Base-by-base conservation (phyloP, 371 early-diverging fungal species). In the Chytridium lagenaria region DNA sequence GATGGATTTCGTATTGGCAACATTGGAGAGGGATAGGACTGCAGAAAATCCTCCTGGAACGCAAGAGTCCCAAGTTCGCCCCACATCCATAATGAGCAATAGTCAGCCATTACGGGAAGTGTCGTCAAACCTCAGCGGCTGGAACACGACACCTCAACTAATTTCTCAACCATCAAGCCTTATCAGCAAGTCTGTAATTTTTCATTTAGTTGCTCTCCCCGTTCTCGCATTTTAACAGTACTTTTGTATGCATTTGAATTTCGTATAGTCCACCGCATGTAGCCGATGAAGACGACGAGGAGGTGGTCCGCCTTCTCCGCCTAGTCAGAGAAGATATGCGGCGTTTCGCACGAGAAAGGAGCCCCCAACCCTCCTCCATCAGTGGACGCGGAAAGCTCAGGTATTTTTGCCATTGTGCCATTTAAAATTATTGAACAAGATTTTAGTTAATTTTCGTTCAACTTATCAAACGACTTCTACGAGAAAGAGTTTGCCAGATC, bases 1-100 rank as follows among this genome's bases (percentile, higher is more conserved):
- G 23, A 34, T 44, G 2, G 78, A 78, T 51, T 69, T 78, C 22
- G 75, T 78, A 22, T 12, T 78, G 12, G 78, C 79, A 23, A 76
- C 76, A 10, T 33, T 36, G 30, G 40, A 31, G 50, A 22, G 0
- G 67, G 22, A 15, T 34, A n/a, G 50, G 52, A 52, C n/a, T 15
- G n/a, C 7, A 10, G n/a, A 26, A 26, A 44, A 44, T 19, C 44
- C 44, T 12, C 44, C 7, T 12, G 19, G 44, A 7, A 12, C 44
- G 44, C 44, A 44, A 19, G 12, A 7, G 19, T 44, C 44, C 44
- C 7, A 7, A 12, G 19, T 44, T 44, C 7, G 44, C 12, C 44
- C 44, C 19, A 12, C 44, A 19, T 19, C 44, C 7, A 19, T 44
- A 44, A 44, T 44, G 44, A 19, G 19, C 19, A 44, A 44, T 19